Base-by-base conservation (phyloP, 1,284 basidiomycete genomes). In the Ceratobasidium sp. region DNA sequence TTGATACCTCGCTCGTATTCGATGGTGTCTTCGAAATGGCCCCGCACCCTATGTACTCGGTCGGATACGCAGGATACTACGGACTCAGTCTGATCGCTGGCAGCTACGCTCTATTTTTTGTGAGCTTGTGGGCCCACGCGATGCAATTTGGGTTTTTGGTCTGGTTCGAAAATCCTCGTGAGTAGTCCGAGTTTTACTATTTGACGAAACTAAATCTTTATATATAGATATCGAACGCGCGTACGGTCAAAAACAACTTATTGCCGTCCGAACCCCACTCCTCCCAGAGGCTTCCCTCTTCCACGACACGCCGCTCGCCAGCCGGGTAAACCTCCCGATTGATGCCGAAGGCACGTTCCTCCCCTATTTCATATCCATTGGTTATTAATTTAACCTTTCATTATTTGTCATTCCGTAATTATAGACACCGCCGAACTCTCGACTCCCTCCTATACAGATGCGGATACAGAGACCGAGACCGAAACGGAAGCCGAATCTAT, bases 131-230 rank as follows among this genome's bases (percentile, higher is more conserved):
- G 1, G 97, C 94, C 0, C 98, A 99, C 84, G 94, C 96, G 0
- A 93, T 94, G 15, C 97, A 99, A 83, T 99, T 99, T 84, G 94
- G 93, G 3, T 99, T 99, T 89, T 88, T 99, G 76, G 89, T 96
- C n/a, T 93, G 93, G 84, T 99, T 99, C 82, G 97, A 99, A 86
- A 98, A 97, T 83, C 97, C 97, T 79, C 97, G 96, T 95, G 83
- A 85, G 94, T n/a, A n/a, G n/a, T n/a, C n/a, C n/a, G n/a, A n/a
- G n/a, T n/a, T n/a, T n/a, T n/a, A n/a, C n/a, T n/a, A n/a, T n/a
- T n/a, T n/a, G n/a, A n/a, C n/a, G n/a, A n/a, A n/a, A n/a, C n/a
- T n/a, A n/a, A n/a, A n/a, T n/a, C n/a, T n/a, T n/a, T n/a, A n/a
- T n/a, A n/a, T n/a, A n/a, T n/a, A n/a, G n/a, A 98, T 83, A 98